Evolutionary conservation across 2,329 filamentous ascomycete genomes (phyloP).

Genomic region (Penicillium hesseltinei): DNA sequence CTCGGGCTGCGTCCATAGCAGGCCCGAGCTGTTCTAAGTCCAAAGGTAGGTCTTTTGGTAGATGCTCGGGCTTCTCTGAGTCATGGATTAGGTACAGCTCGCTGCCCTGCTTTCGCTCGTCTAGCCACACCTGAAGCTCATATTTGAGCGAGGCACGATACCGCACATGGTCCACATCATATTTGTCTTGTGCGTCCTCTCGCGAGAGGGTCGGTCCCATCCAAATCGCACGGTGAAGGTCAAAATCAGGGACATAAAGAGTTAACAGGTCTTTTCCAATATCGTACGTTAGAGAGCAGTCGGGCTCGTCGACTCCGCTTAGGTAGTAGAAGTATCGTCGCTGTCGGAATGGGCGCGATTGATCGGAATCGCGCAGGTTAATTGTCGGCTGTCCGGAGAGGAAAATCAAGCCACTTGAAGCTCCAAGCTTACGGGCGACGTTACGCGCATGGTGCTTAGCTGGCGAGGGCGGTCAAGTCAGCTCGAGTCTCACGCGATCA

Average conservation of each 20-base stretch:
- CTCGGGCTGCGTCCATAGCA: slow-evolving; percentile 67
- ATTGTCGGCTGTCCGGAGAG: slow-evolving; percentile 52
- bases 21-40: slow-evolving; percentile 33
- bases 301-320: slow-evolving; percentile 53
- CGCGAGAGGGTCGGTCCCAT: slow-evolving; percentile 42
- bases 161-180: slow-evolving; percentile 70
- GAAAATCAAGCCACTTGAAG: slow-evolving; percentile 54
- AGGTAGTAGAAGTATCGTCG: slow-evolving; percentile 63
- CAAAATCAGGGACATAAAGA: slow-evolving; percentile 71
- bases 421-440: slow-evolving; percentile 45
- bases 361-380: slow-evolving; percentile 59
- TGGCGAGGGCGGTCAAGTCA: slow-evolving; percentile 22
- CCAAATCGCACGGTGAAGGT: slow-evolving; percentile 50
- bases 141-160: slow-evolving; percentile 52
- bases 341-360: slow-evolving; percentile 57
- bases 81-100: slow-evolving; percentile 41
- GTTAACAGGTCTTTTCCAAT: slow-evolving; percentile 61
- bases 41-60: slow-evolving; percentile 21
- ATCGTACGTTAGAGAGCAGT: slow-evolving; percentile 59
- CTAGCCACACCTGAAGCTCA: slow-evolving; percentile 49
- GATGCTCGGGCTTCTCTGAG: slow-evolving; percentile 32
- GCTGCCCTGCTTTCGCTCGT: slow-evolving; percentile 23
- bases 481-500: slow-evolving; percentile 7
- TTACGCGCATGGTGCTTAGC: slow-evolving; percentile 52
- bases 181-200: slow-evolving; percentile 59